Evolutionary conservation across 1,284 basidiomycete species (phyloP).

Genomic region (Cryptococcus depauperatus): DNA sequence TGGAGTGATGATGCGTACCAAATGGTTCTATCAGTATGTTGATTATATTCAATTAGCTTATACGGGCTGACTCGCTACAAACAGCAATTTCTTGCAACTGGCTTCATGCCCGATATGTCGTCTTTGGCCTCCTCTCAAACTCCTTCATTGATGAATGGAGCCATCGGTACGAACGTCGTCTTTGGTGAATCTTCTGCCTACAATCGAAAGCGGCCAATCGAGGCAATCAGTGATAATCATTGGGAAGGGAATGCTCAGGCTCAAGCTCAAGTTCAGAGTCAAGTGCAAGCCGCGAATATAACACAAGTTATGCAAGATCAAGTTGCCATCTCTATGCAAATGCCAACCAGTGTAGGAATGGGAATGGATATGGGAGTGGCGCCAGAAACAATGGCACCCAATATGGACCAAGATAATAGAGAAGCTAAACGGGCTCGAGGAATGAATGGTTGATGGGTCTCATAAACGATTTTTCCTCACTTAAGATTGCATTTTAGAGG

Average conservation of each 20-base stretch:
- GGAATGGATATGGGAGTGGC: neutral
- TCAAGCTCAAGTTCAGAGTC: slow-evolving; percentile 2
- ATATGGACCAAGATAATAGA: neutral
- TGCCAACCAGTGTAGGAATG: neutral
- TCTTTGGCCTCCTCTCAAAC: neutral
- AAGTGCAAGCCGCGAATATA: slow-evolving; percentile 2
- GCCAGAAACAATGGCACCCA: neutral
- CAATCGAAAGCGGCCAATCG: slow-evolving; percentile 32
- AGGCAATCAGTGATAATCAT: slow-evolving; percentile 25
- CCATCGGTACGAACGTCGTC: slow-evolving; percentile 31
- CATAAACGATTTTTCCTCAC: neutral
- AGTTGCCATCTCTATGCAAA: neutral
- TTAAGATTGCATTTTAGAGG: too few relatives aligned
- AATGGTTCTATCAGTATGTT: slow-evolving; percentile 16
- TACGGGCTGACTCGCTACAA: neutral
- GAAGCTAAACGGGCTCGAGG: neutral
- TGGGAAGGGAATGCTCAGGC: slow-evolving; percentile 16
- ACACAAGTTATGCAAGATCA: too few relatives aligned
- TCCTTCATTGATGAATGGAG: slow-evolving; percentile 3
- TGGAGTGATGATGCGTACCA: slow-evolving; percentile 42
- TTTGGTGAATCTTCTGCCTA: slow-evolving; percentile 23
- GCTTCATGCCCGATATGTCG: slow-evolving; percentile 24
- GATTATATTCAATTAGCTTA: neutral
- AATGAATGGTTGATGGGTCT: neutral
- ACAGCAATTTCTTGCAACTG: slow-evolving; percentile 23